Evolutionary conservation across 2,329 filamentous ascomycete species (phyloP), one percentile per base, ranked within the genome.

Genomic region (Waltergamsia citrina): DNA sequence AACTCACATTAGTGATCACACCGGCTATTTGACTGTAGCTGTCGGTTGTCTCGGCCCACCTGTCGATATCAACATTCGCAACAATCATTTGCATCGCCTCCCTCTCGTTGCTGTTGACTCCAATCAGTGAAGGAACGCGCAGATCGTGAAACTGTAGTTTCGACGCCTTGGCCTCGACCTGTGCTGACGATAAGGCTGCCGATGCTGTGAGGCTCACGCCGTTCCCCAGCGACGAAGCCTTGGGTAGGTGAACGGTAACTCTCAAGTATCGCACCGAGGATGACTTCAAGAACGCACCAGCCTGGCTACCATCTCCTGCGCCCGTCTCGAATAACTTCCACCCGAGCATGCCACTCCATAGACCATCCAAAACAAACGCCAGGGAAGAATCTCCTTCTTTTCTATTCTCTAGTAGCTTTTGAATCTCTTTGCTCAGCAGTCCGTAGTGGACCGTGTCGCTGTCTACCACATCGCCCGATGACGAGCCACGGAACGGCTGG

Each of bases 391-490:
- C 24, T 14, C 18, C 18, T 26, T 20, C 25, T 8, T 29, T 15
- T 12, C n/a, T 27, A 6, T 26, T 32, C 16, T 57, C 52, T 18
- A 78, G 49, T 10, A 59, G 60, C 17, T 55, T 53, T 21, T 80
- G 57, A 11, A 87, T 63, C 0, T 65, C 63, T 57, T 86, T 85
- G 59, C 75, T 78, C 11, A 87, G 63, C 8, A 62, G 66, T 3
- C 83, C 82, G 48, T 88, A 88, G 58, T 88, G 80, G 17, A 86
- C 74, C 3, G 83, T 87, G 49, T 81, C 81, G n/a, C 57, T 54
- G 29, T 74, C 69, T 22, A 88, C 68, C 7, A 59, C 59, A 56
- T 88, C 83, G 5, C 55, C 54, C 2, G 63, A 47, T 0, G 77
- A 74, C 2, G 79, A 73, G 1, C 67, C 62, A 31, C 59, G 60